A percentile compares a stretch with the other conserved stretches of the same genome.
Conservation (phyloP, 2,329 filamentous ascomycete genomes). For the Celoporthe dispersa region DNA sequence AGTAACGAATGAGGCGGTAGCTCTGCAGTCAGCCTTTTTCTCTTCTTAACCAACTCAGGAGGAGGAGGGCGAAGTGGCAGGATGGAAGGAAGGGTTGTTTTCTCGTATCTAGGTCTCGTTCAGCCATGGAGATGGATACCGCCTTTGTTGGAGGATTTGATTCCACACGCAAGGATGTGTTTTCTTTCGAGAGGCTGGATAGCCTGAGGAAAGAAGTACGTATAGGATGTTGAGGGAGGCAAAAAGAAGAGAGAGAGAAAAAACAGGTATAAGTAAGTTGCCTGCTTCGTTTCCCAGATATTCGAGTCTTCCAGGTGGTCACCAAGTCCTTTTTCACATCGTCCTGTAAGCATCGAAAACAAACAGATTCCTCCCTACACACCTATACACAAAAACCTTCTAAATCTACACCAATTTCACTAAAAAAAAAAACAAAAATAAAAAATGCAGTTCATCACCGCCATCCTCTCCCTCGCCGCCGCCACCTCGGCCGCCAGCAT, state of each 20-base stretch:
- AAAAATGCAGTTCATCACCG: conserved; percentile 18
- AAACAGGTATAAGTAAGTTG: not conserved
- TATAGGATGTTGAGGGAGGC: too few species aligned
- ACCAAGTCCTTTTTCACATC: not conserved
- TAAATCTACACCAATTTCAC: not conserved
- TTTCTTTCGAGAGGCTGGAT: not conserved
- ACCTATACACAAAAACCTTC: not conserved
- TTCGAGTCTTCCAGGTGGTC: not conserved
- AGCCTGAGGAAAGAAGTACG: not conserved
- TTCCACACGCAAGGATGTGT: not conserved
- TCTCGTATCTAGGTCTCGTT: conserved; percentile 3
- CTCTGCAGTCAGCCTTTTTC: not conserved
- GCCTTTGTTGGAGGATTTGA: not conserved
- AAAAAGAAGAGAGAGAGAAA: too few species aligned
- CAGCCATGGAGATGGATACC: not conserved
- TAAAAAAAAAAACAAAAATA: not conserved
- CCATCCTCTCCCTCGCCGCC: conserved; percentile 8
- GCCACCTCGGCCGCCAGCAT: conserved; percentile 12
- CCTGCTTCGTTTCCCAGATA: not conserved
- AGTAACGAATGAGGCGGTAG: too few species aligned
- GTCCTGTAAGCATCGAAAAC: not conserved
- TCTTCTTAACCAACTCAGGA: not conserved
- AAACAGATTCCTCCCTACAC: not conserved
- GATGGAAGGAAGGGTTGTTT: not conserved
- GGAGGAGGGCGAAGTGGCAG: not conserved